These are phyloP conservation scores for Lichtheimia hyalospora DNA, from an alignment of 371 early-diverging fungal species.

Conservation along the genomic window DNA sequence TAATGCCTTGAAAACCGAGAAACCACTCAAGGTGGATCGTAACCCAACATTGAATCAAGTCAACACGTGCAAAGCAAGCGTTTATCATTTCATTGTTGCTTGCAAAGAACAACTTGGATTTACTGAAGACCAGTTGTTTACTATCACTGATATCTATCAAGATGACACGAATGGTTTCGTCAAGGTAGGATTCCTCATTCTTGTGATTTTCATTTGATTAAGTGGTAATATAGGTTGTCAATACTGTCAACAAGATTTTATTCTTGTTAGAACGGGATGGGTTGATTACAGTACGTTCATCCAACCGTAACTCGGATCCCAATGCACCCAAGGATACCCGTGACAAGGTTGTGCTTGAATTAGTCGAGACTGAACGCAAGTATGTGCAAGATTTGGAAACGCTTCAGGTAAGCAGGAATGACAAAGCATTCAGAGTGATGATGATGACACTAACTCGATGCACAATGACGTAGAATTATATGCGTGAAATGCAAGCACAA, in stretches of 20 bases:
- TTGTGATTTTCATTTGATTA: not conserved
- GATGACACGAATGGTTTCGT: conserved; percentile 95
- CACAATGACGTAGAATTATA: conserved; percentile 45
- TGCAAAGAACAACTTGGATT: conserved; percentile 70
- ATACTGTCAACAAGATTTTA: conserved; percentile 69
- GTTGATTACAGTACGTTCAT: conserved; percentile 50
- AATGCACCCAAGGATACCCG: conserved; percentile 77
- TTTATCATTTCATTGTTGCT: conserved; percentile 78
- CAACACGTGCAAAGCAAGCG: conserved; percentile 81
- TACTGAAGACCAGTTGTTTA: conserved; percentile 77
- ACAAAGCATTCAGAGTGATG: no score
- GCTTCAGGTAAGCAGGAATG: conserved; percentile 68
- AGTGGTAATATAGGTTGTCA: conserved; percentile 45
- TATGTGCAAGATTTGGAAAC: conserved; percentile 90
- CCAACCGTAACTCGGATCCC: conserved; percentile 50
- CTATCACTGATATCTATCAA: conserved; percentile 84
- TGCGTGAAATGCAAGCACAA: conserved; percentile 54
- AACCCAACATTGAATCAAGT: conserved; percentile 56
- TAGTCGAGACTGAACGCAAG: conserved; percentile 91
- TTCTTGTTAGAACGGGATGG: conserved; percentile 69
- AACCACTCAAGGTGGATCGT: conserved; percentile 52
- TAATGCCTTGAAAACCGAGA: conserved; percentile 70
- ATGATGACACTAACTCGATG: not conserved
- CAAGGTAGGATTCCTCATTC: conserved; percentile 63
- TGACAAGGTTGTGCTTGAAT: conserved; percentile 83